Evolutionary conservation across 768 basidiomycete species (phyloP).

Genomic region (Phlegmacium glaucopus): DNA sequence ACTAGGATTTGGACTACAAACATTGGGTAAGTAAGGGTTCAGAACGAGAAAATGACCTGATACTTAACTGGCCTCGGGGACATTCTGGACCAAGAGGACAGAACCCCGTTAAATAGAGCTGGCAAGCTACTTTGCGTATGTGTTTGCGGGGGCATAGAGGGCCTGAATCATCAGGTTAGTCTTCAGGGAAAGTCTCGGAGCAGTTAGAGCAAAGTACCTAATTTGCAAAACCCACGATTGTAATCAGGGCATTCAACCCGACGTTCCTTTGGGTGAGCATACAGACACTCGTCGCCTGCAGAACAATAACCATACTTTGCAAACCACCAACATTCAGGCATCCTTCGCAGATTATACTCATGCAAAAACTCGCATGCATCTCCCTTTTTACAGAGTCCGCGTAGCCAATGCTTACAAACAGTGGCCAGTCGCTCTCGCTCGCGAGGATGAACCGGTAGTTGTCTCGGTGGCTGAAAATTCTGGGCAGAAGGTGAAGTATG

Average conservation of each 20-base stretch:
- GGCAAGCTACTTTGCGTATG: slow-evolving; percentile 87
- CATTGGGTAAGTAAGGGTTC: slow-evolving; percentile 6
- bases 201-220: slow-evolving; percentile 54
- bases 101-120: slow-evolving; percentile 87
- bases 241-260: slow-evolving; percentile 94
- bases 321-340: slow-evolving; percentile 99
- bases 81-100: slow-evolving; percentile 91
- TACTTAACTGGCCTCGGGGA: slow-evolving; percentile 80
- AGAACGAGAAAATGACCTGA: slow-evolving; percentile 3
- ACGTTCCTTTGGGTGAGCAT: slow-evolving; percentile 91
- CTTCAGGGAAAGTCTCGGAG: too few species aligned
- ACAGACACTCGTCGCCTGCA: slow-evolving; percentile 95
- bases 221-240: slow-evolving; percentile 90
- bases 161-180: slow-evolving; percentile 40
- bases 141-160: slow-evolving; percentile 90
- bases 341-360: slow-evolving; percentile 95
- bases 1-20: slow-evolving; percentile 69
- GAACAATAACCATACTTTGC: slow-evolving; percentile 98
- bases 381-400: slow-evolving; percentile 97
- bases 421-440: slow-evolving; percentile 83
- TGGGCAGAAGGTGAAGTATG: slow-evolving; percentile 85
- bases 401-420: slow-evolving; percentile 98
- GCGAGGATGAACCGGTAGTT: slow-evolving; percentile 77
- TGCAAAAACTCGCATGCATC: slow-evolving; percentile 98
- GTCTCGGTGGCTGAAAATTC: slow-evolving; percentile 89